Base-by-base conservation (phyloP, 768 basidiomycete genomes). In the Trametes maxima region DNA sequence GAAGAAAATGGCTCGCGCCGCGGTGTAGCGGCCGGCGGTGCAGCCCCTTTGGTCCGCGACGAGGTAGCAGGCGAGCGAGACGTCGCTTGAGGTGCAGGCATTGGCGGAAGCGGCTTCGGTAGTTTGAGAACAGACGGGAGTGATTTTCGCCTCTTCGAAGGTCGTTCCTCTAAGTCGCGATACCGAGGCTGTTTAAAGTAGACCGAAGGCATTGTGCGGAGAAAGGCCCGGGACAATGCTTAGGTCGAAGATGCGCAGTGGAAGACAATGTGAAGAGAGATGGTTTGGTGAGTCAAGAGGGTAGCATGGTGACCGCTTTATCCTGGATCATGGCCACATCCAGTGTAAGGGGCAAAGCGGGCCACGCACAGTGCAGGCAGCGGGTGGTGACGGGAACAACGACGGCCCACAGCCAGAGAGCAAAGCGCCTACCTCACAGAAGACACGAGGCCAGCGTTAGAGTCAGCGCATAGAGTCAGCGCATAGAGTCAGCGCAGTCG, bases 221-320 rank as follows among this genome's bases (percentile, higher is more conserved):
- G 2, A 19, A 42, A 21, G 24, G 5, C 19, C 14, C 36, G 24
- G 35, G 56, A 57, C 56, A 57, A 57, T 57, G 56, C 24, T 19
- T 19, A 33, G 47, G 24, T 11, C 5, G 46, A 42, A 35, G 17
- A 35, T 10, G 39, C 22, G 56, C 11, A 21, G 14, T 21, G 40
- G 28, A 39, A 28, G n/a, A 35, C 56, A 28, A 49, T 40, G 56
- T 57, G 56, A 57, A 49, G 56, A 40, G 39, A 14, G 7, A 45
- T 42, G 39, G 3, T 56, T 37, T 42, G 37, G 37, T 49, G n/a
- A 37, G 45, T 45, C 36, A n/a, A 25, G 36, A 48, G 47, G 49
- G 56, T 47, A 33, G 28, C 56, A 57, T 57, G 47, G 56, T 37
- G 56, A 48, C 37, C 35, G 37, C 56, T 57, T 57, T 57, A 57